These are phyloP conservation scores for Diplodia sapinea DNA, from an alignment of 2,329 filamentous ascomycete genomes.

Conservation along the genomic window DNA sequence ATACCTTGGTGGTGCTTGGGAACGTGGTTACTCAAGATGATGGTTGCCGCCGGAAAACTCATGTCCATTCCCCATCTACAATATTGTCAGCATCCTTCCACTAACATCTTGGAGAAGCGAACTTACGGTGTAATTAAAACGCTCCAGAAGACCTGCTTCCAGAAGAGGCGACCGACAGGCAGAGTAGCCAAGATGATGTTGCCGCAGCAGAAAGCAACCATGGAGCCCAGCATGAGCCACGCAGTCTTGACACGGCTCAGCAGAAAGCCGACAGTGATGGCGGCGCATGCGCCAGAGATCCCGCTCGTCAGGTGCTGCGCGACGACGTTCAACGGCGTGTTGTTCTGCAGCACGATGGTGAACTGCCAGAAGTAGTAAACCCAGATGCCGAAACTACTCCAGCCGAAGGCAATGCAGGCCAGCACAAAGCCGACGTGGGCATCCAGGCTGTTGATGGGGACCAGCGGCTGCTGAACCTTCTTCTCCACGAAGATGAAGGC, in stretches of 20 bases:
- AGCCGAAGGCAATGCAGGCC: constrained; percentile 56
- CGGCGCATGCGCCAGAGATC: constrained; percentile 42
- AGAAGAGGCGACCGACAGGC: constrained; percentile 51
- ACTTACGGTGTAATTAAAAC: constrained; percentile 40
- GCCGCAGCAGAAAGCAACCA: constrained; percentile 44
- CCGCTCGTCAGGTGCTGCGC: constrained; percentile 40
- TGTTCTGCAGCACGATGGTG: constrained; percentile 37
- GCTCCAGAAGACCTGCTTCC: constrained; percentile 47
- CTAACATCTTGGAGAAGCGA: too few species aligned
- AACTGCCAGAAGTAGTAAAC: constrained; percentile 45
- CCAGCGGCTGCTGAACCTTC: constrained; percentile 56
- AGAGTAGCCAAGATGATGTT: constrained; percentile 49
- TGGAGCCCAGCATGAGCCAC: constrained; percentile 43
- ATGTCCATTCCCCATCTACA: constrained; percentile 50
- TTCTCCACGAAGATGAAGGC: constrained; percentile 63
- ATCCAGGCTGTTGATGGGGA: constrained; percentile 61
- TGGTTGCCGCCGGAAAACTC: constrained; percentile 49
- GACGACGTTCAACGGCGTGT: constrained; percentile 39
- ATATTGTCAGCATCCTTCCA: not conserved
- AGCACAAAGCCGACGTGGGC: constrained; percentile 62
- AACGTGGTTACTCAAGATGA: constrained; percentile 49
- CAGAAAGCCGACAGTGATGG: constrained; percentile 41
- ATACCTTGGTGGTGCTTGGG: constrained; percentile 50
- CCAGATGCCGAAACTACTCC: constrained; percentile 44
- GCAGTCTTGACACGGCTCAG: constrained; percentile 40